Evolutionary conservation across 208 protist genomes (phyloP).

Genomic region (Leishmania tarentolae): DNA sequence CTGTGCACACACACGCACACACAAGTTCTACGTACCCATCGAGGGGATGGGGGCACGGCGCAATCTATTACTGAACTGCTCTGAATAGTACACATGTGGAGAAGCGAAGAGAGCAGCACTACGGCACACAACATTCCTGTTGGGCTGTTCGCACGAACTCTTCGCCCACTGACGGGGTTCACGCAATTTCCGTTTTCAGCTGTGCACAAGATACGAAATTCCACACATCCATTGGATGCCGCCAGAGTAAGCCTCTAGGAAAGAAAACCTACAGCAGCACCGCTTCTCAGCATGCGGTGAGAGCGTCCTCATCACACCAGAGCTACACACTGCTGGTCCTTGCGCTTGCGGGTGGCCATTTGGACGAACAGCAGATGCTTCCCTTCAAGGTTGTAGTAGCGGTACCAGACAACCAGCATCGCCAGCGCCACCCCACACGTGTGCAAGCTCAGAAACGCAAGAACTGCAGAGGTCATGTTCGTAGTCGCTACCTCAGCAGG

Average conservation of each 20-base stretch:
- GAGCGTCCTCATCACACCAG: constrained; percentile 4
- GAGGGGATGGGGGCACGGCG: no score
- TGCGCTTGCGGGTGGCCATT: constrained; percentile 56
- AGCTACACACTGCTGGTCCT: constrained; percentile 28
- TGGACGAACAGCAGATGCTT: constrained; percentile 73
- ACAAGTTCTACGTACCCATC: no score
- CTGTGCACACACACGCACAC: neutral
- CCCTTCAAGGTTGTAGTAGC: constrained; percentile 68
- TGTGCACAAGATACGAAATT: neutral
- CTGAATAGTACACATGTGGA: neutral
- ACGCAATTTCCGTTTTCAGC: neutral
- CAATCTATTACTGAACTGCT: neutral
- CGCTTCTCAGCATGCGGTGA: constrained; percentile 5
- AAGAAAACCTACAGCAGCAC: neutral
- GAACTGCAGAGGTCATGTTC: constrained; percentile 18
- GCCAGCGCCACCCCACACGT: constrained; percentile 25
- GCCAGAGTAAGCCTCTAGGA: neutral
- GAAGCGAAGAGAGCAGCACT: neutral
- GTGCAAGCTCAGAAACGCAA: constrained; percentile 31
- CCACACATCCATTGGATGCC: neutral
- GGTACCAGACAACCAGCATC: constrained; percentile 42
- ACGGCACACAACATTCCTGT: neutral
- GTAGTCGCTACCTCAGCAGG: neutral
- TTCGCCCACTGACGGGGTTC: neutral
- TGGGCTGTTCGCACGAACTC: neutral